These are phyloP conservation scores for Zangia roseola DNA, from an alignment of 768 basidiomycete genomes.

Conservation along the genomic window DNA sequence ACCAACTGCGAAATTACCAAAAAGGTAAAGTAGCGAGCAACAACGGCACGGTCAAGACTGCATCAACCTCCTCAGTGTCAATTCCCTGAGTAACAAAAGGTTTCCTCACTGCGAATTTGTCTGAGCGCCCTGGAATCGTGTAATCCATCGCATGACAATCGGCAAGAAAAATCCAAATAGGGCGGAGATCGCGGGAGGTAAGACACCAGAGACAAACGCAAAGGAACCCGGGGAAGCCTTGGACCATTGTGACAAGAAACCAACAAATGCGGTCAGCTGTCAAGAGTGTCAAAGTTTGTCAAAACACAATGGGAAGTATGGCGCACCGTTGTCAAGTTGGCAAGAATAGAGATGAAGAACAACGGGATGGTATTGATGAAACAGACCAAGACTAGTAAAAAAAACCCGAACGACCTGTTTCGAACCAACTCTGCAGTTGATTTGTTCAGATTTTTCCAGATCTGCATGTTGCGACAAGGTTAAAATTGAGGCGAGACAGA, in stretches of 20 bases:
- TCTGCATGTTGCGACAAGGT: slow-evolving; percentile 38
- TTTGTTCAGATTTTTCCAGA: slow-evolving; percentile 89
- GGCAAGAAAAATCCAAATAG: slow-evolving; percentile 91
- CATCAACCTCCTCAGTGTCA: slow-evolving; percentile 18
- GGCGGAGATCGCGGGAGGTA: slow-evolving; percentile 87
- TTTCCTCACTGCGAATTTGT: slow-evolving; percentile 29
- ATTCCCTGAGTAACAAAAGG: too few relatives aligned
- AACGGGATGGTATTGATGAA: slow-evolving; percentile 95
- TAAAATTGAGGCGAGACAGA: background rate
- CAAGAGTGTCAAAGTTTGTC: slow-evolving; percentile 3
- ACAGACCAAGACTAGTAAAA: slow-evolving; percentile 74
- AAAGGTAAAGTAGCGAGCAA: slow-evolving; percentile 92
- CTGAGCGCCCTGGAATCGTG: slow-evolving; percentile 60
- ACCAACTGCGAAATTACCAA: slow-evolving; percentile 91
- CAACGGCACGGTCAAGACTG: slow-evolving; percentile 85
- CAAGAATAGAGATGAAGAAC: slow-evolving; percentile 84
- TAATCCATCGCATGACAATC: slow-evolving; percentile 84
- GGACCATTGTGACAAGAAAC: slow-evolving; percentile 75
- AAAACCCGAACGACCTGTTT: slow-evolving; percentile 73
- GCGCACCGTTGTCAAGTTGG: slow-evolving; percentile 82
- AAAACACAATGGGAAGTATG: background rate
- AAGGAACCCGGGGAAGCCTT: slow-evolving; percentile 63
- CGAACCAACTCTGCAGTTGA: slow-evolving; percentile 63
- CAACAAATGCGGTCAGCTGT: slow-evolving; percentile 54
- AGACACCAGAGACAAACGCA: slow-evolving; percentile 85